Evolutionary conservation across 352 stramenopile genomes (phyloP), one percentile per base, ranked within the genome.

Genomic region (Globisporangium paroecandrum): DNA sequence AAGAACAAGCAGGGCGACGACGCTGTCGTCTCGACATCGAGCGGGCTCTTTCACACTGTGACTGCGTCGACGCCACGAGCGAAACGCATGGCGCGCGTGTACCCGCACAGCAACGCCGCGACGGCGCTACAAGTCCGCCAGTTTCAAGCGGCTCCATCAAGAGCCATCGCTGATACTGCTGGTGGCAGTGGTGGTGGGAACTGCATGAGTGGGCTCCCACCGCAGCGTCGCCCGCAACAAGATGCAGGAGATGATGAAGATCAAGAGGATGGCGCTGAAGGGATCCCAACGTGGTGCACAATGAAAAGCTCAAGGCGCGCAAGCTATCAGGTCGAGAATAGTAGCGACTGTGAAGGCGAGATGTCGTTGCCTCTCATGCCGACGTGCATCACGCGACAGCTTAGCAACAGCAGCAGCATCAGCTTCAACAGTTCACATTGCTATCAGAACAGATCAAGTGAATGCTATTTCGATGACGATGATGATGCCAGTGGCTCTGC

Each of bases 31-130:
- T 18, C 53, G 54, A 34, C 22, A 20, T 22, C 62, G 24, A 47
- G 25, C 13, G 46, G 75, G 34, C 74, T 79, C 34, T 83, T 76
- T 58, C 79, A 89, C 67, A 88, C 82, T 0, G 79, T 90, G 22
- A 84, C 80, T 24, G 74, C 82, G 13, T 82, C 81, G 3, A 89
- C 78, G 13, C 78, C 81, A 22, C 82, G 77, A 56, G 75, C 74
- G 5, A 79, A 78, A 62, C 64, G 75, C 3, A 65, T 77, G 12
- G 70, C 70, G 34, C 67, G 69, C 58, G 60, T 81, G 66, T 74
- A 72, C 7, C 69, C 68, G 57, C 69, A 69, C 58, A 69, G 32
- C 32, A 64, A 27, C 55, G 55, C 29, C 22, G 41, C 22, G n/a
- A 24, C 20, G 4, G 24, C 5, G 29, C 9, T 62, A 3, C 29